phyloP scores from a whole-genome alignment of 805 yeast genomes.

The Metschnikowia similis region DNA sequence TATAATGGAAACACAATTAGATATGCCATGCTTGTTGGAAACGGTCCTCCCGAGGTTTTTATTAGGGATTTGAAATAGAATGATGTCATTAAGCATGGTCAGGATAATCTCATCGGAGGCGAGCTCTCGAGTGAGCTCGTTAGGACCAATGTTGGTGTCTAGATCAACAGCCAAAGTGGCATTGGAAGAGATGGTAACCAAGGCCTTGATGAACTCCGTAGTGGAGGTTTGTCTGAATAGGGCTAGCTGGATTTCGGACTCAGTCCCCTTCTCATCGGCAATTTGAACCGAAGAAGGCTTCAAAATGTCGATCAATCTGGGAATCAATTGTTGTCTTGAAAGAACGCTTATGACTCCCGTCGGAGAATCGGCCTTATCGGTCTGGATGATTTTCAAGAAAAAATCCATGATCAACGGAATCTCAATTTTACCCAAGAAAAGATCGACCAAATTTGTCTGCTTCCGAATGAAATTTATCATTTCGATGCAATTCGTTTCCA shows the following conservation, averaged over 20 bases:
- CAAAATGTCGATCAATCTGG: conserved; percentile 65
- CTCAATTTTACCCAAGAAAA: conserved; percentile 81
- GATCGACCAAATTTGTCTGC: conserved; percentile 67
- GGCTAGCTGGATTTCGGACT: neutral
- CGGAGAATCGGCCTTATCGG: conserved; percentile 86
- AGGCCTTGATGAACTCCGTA: conserved; percentile 91
- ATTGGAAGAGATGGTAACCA: conserved; percentile 90
- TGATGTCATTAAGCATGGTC: conserved; percentile 70
- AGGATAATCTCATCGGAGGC: conserved; percentile 71
- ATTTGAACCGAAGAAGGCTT: conserved; percentile 47
- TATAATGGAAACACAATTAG: conserved; percentile 91
- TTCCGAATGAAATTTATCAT: conserved; percentile 66
- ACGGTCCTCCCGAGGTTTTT: conserved; percentile 1
- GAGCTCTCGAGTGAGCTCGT: conserved; percentile 85
- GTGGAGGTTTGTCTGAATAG: conserved; percentile 78
- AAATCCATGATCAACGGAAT: conserved; percentile 95
- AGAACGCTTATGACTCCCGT: conserved; percentile 81
- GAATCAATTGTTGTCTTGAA: conserved; percentile 68
- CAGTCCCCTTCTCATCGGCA: neutral
- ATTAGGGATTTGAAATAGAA: conserved; percentile 27
- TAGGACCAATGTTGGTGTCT: conserved; percentile 92
- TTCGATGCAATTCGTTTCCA: conserved; percentile 55
- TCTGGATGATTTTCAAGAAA: conserved; percentile 79
- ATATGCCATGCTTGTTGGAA: conserved; percentile 77
- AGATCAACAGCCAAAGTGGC: conserved; percentile 66